Base-by-base conservation (phyloP, 345 rosid species). In the Eucalyptus camaldulensis region DNA sequence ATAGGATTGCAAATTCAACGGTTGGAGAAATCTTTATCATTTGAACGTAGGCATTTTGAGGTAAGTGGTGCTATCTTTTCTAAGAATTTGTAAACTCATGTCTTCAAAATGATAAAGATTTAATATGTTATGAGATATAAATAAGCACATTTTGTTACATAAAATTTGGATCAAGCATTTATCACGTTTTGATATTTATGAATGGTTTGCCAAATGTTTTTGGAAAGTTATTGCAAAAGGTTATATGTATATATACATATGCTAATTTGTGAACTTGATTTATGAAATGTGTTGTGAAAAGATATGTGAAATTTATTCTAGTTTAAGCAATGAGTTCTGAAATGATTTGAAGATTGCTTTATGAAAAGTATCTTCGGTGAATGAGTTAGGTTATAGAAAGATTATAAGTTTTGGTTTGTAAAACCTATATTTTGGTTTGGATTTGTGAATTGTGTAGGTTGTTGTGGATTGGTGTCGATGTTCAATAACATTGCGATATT, bases 401-500 rank as follows among this genome's bases (percentile, higher is more conserved):
- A 56, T 56, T 56, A 56, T 56, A 24, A 9, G 29, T 56, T 56
- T 22, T 56, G 29, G 3, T 54, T 53, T 53, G 6, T 53, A 7
- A 19, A 53, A 53, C 58, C 58, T 19, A 8, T 17, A 19, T 53
- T 53, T 19, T 19, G 58, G 27, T 56, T 56, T 22, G 62, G 62
- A 22, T 56, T 56, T 56, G 29, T 56, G 13, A 24, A 22, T 56
- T 56, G 29, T 10, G 29, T 5, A 56, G 29, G 12, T 24, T 56
- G 29, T 22, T 56, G 29, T 22, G 29, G 29, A 56, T 56, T 56
- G 27, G 62, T 24, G 62, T 2, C 9, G 13, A 22, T 56, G 12
- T 1, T 56, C 13, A 56, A 24, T 56, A 56, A 1, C 0, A 56
- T 1, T 56, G 2, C 1, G 0, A 56, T 13, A 13, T 24, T 56